These are phyloP conservation scores for Rhexocercosporidium sp. DNA, from an alignment of 2,329 filamentous ascomycete species.

Conservation along the genomic window DNA sequence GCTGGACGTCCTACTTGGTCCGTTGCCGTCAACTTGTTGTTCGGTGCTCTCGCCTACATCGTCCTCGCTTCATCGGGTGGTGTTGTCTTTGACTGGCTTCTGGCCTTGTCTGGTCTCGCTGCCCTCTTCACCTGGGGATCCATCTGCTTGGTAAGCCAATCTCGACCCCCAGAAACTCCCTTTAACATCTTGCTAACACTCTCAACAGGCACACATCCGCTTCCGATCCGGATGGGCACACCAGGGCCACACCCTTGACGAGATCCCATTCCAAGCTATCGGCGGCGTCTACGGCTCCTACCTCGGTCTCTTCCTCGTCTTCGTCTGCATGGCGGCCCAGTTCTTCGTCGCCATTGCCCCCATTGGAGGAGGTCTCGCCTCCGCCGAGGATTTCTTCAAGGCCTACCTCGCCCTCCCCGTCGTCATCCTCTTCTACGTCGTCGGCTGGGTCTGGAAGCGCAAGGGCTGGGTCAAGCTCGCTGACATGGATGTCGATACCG, in stretches of 20 bases:
- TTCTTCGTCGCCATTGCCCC: slow-evolving; percentile 49
- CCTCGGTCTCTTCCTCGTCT: slow-evolving; percentile 60
- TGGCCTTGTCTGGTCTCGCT: slow-evolving; percentile 72
- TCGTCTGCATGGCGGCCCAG: slow-evolving; percentile 47
- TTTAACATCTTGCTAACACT: slow-evolving; percentile 60
- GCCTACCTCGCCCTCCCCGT: slow-evolving; percentile 56
- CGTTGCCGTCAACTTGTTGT: slow-evolving; percentile 54
- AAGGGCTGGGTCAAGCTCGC: slow-evolving; percentile 44
- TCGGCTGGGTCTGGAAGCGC: slow-evolving; percentile 50
- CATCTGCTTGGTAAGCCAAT: slow-evolving; percentile 59
- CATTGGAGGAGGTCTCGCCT: slow-evolving; percentile 46
- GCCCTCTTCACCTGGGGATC: slow-evolving; percentile 77
- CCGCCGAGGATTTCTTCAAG: slow-evolving; percentile 60
- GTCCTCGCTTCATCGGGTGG: slow-evolving; percentile 48
- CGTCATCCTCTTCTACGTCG: slow-evolving; percentile 48
- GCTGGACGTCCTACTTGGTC: slow-evolving; percentile 73
- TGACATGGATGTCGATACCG: slow-evolving; percentile 24
- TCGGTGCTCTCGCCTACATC: slow-evolving; percentile 64
- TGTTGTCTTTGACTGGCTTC: slow-evolving; percentile 65
- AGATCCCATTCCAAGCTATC: slow-evolving; percentile 64
- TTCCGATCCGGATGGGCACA: slow-evolving; percentile 52
- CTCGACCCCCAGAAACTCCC: slow-evolving; percentile 65
- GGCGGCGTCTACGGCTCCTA: slow-evolving; percentile 65
- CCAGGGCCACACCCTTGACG: slow-evolving; percentile 62
- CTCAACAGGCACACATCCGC: slow-evolving; percentile 62